Conservation (phyloP, 2,329 filamentous ascomycete species). For the Colletotrichum godetiae region DNA sequence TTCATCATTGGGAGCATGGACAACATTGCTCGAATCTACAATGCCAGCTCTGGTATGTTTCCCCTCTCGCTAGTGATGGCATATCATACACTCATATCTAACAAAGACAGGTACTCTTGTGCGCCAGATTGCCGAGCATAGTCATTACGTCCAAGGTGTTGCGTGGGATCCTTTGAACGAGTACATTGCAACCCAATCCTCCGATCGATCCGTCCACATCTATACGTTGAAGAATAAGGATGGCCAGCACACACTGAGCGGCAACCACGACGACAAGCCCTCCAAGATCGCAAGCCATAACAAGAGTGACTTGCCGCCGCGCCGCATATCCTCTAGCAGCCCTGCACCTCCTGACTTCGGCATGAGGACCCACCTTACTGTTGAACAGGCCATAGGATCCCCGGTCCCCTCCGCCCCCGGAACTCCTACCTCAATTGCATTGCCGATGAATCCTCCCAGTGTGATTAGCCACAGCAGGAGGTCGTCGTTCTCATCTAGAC, state of each 20-base stretch:
- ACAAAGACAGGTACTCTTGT: conserved; percentile 68
- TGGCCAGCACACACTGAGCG: conserved; percentile 84
- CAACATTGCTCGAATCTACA: conserved; percentile 97
- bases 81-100: not conserved
- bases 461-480: conserved; percentile 71
- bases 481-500: conserved; percentile 90
- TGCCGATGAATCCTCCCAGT: conserved; percentile 95
- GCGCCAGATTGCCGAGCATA: conserved; percentile 95
- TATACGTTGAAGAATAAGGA: conserved; percentile 97
- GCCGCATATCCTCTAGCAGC: conserved; percentile 90
- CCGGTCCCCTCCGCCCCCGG: conserved; percentile 92
- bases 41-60: conserved; percentile 82
- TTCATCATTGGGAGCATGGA: conserved; percentile 99
- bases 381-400: conserved; percentile 73
- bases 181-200: conserved; percentile 97
- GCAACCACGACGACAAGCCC: conserved; percentile 71
- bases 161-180: conserved; percentile 99
- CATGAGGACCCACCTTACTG: conserved; percentile 72
- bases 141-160: conserved; percentile 97
- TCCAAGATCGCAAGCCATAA: conserved; percentile 83
- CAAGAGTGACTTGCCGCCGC: conserved; percentile 90
- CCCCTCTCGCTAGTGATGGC: conserved; percentile 29
- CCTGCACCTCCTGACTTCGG: conserved; percentile 88
- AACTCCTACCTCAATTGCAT: conserved; percentile 87
- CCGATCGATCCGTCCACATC: conserved; percentile 96